These are phyloP conservation scores for Raphanus sativus DNA, from an alignment of 345 rosid genomes.

Conservation along the genomic window DNA sequence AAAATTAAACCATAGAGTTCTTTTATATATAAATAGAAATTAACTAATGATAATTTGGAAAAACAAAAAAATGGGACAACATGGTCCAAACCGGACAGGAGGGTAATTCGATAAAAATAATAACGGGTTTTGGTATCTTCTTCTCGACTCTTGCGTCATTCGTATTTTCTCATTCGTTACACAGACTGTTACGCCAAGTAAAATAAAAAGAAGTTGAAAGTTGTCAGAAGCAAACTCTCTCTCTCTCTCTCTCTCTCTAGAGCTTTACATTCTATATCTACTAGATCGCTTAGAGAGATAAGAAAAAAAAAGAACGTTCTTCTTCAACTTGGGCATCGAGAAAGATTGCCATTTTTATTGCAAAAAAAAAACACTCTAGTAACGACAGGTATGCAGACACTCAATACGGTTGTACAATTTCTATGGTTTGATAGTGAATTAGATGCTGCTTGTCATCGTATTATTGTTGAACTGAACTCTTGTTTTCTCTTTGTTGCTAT, in stretches of 20 bases:
- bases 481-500: neutral
- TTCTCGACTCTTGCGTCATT: conserved; percentile 28
- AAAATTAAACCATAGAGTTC: too few relatives aligned
- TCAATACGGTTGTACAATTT: conserved; percentile 3
- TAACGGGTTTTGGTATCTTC: neutral
- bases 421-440: neutral
- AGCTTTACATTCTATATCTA: conserved; percentile 9
- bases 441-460: conserved; percentile 1
- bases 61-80: neutral
- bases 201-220: neutral
- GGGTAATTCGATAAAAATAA: conserved; percentile 19
- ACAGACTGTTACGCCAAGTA: conserved; percentile 36
- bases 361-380: conserved; percentile 4
- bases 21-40: neutral
- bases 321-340: neutral
- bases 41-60: neutral
- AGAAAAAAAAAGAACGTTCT: neutral
- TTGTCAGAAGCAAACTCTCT: conserved; percentile 28
- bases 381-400: conserved; percentile 17
- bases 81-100: neutral
- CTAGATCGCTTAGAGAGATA: conserved; percentile 2
- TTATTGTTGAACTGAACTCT: neutral
- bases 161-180: conserved; percentile 5
- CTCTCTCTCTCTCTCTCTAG: neutral
- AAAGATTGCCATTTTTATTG: neutral